A percentile compares a stretch with the other conserved stretches of the same genome.
Conservation (phyloP, 2,329 filamentous ascomycete genomes). For the Beauveria brongniartii region DNA sequence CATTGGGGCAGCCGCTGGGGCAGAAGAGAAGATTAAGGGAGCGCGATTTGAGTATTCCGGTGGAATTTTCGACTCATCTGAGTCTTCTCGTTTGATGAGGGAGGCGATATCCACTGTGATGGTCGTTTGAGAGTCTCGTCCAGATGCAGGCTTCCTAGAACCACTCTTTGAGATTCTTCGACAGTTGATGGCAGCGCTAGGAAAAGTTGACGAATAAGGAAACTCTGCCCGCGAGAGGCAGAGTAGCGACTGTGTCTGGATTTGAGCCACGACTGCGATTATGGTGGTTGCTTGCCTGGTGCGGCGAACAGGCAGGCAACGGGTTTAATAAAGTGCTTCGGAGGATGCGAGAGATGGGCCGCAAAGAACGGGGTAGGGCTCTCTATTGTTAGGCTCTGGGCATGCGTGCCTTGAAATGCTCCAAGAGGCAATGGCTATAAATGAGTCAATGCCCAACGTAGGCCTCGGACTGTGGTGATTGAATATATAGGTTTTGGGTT, state of each 20-base stretch:
- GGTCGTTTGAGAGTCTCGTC: slow-evolving; percentile 18
- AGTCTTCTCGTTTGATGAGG: slow-evolving; percentile 69
- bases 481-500: slow-evolving; percentile 5
- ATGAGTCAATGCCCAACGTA: slow-evolving; percentile 9
- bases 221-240: slow-evolving; percentile 34
- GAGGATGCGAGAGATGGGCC: background rate
- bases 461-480: background rate
- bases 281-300: slow-evolving; percentile 11
- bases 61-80: slow-evolving; percentile 52
- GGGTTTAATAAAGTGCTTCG: background rate
- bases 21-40: slow-evolving; percentile 23
- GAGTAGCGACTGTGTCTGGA: slow-evolving; percentile 33
- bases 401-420: background rate
- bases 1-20: slow-evolving; percentile 15
- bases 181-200: slow-evolving; percentile 6
- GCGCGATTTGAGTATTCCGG: slow-evolving; percentile 15
- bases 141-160: slow-evolving; percentile 17
- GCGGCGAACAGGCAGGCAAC: slow-evolving; percentile 10
- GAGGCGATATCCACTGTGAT: slow-evolving; percentile 93
- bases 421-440: background rate
- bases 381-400: background rate
- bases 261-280: slow-evolving; percentile 33
- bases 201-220: slow-evolving; percentile 17
- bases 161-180: background rate
- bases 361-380: background rate